These are phyloP conservation scores for Leccinum boreale DNA, from an alignment of 768 basidiomycete genomes.

Conservation along the genomic window DNA sequence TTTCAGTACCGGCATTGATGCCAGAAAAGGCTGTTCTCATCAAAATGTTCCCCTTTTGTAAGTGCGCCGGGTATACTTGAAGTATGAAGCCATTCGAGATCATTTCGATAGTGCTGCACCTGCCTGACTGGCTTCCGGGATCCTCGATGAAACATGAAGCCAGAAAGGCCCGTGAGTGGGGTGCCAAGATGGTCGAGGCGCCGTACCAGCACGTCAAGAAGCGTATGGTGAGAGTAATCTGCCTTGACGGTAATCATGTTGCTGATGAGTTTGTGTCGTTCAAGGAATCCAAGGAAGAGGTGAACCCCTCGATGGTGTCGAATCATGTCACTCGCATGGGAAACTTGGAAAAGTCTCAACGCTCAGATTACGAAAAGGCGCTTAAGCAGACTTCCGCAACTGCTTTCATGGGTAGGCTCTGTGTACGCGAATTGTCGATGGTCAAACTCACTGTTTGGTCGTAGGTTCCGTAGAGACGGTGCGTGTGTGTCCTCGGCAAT, in stretches of 20 bases:
- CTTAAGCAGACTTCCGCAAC: slow-evolving; percentile 15
- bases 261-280: background rate
- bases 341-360: slow-evolving; percentile 2
- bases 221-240: slow-evolving; percentile 4
- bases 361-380: slow-evolving; percentile 11
- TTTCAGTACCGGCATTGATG: slow-evolving; percentile 3
- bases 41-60: slow-evolving; percentile 17
- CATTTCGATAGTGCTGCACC: slow-evolving; percentile 16
- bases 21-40: slow-evolving; percentile 16
- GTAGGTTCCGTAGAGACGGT: slow-evolving; percentile 16
- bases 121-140: slow-evolving; percentile 28
- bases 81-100: background rate
- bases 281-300: slow-evolving; percentile 7
- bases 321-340: slow-evolving; percentile 10
- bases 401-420: slow-evolving; percentile 13
- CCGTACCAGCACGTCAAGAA: slow-evolving; percentile 14
- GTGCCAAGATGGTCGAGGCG: slow-evolving; percentile 9
- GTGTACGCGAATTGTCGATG: no score
- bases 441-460: background rate
- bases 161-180: slow-evolving; percentile 4
- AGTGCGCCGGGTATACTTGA: background rate
- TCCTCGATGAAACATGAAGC: slow-evolving; percentile 13
- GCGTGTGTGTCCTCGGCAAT: background rate
- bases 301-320: slow-evolving; percentile 13
- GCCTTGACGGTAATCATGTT: background rate